A percentile compares a stretch with the other conserved stretches of the same genome.
Evolutionary conservation across 768 basidiomycete species (phyloP).

Genomic region (Suillus alpinus): DNA sequence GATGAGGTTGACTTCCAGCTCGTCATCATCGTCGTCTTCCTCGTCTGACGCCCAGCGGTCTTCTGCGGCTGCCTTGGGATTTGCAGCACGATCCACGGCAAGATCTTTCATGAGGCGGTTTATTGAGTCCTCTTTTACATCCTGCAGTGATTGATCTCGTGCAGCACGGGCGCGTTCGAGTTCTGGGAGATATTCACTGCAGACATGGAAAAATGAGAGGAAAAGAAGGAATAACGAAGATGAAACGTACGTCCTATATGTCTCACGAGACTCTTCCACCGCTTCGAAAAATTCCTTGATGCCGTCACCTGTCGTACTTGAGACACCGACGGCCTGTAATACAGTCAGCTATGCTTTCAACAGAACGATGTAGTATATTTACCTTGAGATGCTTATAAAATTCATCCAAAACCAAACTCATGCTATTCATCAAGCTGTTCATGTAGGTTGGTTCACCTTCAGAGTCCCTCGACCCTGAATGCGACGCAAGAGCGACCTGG

Average conservation of each 20-base stretch:
- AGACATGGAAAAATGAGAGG: not conserved
- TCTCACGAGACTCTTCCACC: constrained; percentile 81
- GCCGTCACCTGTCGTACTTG: constrained; percentile 93
- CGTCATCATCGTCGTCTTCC: constrained; percentile 55
- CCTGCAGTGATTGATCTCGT: constrained; percentile 62
- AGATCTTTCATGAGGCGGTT: constrained; percentile 78
- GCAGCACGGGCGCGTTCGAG: constrained; percentile 66
- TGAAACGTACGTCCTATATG: constrained; percentile 77
- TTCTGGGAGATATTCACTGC: constrained; percentile 90
- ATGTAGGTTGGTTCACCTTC: constrained; percentile 96
- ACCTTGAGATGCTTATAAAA: constrained; percentile 97
- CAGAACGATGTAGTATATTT: constrained; percentile 14
- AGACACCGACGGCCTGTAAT: constrained; percentile 87
- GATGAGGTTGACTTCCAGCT: constrained; percentile 53
- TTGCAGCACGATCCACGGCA: constrained; percentile 62
- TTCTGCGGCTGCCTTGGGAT: constrained; percentile 51
- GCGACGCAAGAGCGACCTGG: constrained; percentile 79
- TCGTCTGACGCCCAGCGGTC: constrained; percentile 66
- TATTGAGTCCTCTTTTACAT: constrained; percentile 74
- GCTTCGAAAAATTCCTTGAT: constrained; percentile 89
- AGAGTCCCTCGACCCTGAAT: constrained; percentile 62
- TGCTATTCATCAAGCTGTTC: constrained; percentile 98
- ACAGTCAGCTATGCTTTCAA: not conserved
- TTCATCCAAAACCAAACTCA: constrained; percentile 97
- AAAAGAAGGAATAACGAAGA: not conserved